These are phyloP conservation scores for Clonostachys chloroleuca DNA, from an alignment of 2,329 filamentous ascomycete genomes.

Conservation along the genomic window DNA sequence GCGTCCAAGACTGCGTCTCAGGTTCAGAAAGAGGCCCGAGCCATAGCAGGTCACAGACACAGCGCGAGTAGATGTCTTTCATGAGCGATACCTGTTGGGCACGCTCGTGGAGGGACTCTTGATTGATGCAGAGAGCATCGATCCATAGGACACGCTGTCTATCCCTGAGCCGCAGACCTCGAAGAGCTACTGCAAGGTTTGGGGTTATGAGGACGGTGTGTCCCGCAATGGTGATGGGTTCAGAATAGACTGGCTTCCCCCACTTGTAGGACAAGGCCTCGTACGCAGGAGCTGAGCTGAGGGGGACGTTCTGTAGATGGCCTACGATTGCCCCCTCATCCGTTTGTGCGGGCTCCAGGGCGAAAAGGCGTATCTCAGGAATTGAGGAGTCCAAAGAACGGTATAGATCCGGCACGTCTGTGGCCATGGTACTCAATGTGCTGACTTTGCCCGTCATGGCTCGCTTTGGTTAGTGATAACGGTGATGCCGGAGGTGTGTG, in stretches of 20 bases:
- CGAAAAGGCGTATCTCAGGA: neutral
- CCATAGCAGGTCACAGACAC: neutral
- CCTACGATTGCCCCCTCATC: neutral
- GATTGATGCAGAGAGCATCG: neutral
- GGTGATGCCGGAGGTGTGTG: no score
- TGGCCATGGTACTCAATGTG: no score
- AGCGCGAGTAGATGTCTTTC: neutral
- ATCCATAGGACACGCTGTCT: neutral
- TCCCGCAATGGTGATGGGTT: neutral
- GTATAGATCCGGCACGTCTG: neutral
- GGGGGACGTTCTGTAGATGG: neutral
- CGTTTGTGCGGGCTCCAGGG: neutral
- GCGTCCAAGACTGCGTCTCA: neutral
- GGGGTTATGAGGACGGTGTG: neutral
- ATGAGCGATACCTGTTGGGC: neutral
- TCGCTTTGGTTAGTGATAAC: no score
- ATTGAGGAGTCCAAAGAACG: neutral
- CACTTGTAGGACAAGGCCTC: neutral
- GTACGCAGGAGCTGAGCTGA: neutral
- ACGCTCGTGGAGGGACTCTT: neutral
- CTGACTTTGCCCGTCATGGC: no score
- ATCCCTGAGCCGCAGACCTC: neutral
- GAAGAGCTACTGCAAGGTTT: neutral
- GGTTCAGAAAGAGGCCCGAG: neutral
- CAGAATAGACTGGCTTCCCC: neutral